Evolutionary conservation across 257 asterid species (phyloP), one percentile per base, ranked within the genome.

Genomic region (Rhazya stricta): DNA sequence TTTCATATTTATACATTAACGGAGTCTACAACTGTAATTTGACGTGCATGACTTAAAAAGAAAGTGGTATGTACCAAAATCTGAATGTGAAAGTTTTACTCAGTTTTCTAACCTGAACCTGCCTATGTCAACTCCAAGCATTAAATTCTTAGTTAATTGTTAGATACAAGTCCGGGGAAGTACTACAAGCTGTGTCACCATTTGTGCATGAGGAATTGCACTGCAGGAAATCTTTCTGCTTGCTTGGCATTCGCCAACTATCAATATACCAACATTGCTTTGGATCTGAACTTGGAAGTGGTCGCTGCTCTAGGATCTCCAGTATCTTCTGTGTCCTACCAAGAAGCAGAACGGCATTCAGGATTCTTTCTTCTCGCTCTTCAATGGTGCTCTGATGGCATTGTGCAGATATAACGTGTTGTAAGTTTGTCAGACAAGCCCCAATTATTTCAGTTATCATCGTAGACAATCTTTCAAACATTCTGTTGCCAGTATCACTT

Each of bases 381-480:
- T 87, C 89, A 30, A 87, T 88, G 80, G 77, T 54, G 78, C 88
- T 83, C 51, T 75, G 85, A 73, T 88, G 89, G 79, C 93, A 88
- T 80, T 80, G 85, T 66, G 65, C 76, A n/a, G 87, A 76, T 78
- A 91, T 89, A 36, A 85, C 90, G 34, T 76, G 88, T 3, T 77
- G 91, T 65, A 90, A 69, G 84, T 91, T 91, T 67, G 93, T 84
- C 32, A 90, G 86, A 78, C 93, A 86, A 76, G 97, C 95, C 54
- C 95, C 96, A 5, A 85, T 72, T 77, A 91, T 80, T 21, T 86
- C 96, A 7, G 84, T 27, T 15, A 87, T 87, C 88, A 88, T 85
- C 32, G 80, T 68, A 23, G 85, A 78, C 79, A 88, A 76, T 51
- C 66, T 85, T 39, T 83, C 85, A 1, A 90, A 79, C 79, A 87